Evolutionary conservation across 73 alveolate genomes (phyloP).

Genomic region (Blepharisma japonicum): DNA sequence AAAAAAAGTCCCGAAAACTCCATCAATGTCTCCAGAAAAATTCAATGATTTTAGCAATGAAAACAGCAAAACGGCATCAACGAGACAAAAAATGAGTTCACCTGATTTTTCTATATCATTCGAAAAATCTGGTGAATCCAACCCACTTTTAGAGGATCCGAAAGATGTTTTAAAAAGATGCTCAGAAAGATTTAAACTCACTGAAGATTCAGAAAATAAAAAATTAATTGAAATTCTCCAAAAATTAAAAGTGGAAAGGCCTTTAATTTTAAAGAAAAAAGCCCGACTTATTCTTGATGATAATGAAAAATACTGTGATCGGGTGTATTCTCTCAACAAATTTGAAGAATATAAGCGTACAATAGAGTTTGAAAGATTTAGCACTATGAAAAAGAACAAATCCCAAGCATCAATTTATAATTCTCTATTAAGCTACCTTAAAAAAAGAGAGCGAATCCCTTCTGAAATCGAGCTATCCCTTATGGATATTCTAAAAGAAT

Average conservation of each 20-base stretch:
- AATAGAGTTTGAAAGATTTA: neutral
- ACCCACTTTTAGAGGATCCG: neutral
- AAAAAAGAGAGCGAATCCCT: neutral
- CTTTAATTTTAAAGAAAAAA: neutral
- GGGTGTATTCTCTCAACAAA: neutral
- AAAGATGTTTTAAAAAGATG: neutral
- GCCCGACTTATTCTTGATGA: constrained; percentile 6
- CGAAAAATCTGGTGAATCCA: too few species aligned
- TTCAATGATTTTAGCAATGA: neutral
- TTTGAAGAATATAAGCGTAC: neutral
- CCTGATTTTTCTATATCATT: too few species aligned
- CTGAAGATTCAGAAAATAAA: neutral
- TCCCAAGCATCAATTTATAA: neutral
- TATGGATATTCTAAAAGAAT: neutral
- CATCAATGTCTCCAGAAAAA: neutral
- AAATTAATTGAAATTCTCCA: neutral
- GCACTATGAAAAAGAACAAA: neutral
- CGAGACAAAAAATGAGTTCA: too few species aligned
- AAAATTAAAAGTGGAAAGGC: neutral
- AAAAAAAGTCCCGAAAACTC: neutral
- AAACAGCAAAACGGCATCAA: neutral
- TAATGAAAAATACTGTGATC: neutral
- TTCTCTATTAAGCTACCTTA: neutral
- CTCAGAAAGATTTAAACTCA: neutral
- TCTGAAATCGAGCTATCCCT: neutral